Conservation (phyloP, 2,329 filamentous ascomycete species). For the Pseudopithomyces chartarum region DNA sequence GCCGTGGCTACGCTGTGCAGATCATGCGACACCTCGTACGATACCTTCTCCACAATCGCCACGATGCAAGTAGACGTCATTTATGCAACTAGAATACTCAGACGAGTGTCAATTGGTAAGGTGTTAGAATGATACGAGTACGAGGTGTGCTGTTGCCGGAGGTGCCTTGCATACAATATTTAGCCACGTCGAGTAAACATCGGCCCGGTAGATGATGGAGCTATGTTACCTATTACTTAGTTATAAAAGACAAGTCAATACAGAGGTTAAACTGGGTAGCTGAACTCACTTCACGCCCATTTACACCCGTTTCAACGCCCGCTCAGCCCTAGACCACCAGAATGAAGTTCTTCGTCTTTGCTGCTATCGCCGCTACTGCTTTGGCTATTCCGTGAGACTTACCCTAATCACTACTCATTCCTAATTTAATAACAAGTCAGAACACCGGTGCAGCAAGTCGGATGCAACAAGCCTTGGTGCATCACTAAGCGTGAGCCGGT, state of each 20-base stretch:
- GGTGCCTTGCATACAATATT: background rate
- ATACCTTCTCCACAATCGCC: no score
- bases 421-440: background rate
- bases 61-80: background rate
- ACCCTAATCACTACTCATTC: background rate
- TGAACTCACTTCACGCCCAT: no score
- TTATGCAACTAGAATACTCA: background rate
- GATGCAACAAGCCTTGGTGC: background rate
- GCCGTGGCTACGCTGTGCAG: no score
- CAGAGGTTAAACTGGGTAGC: background rate
- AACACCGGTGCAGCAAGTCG: background rate
- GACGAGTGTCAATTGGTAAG: background rate
- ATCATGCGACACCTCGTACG: no score
- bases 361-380: background rate
- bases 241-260: background rate
- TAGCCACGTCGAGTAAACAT: background rate
- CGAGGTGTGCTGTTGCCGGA: background rate
- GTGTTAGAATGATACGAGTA: background rate
- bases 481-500: no score
- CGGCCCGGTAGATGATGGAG: background rate
- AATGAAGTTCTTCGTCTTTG: background rate
- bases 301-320: background rate
- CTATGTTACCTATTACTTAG: background rate
- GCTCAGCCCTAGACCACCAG: background rate
- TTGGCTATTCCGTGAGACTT: conserved; percentile 1